Evolutionary conservation across 2,329 filamentous ascomycete species (phyloP), one percentile per base, ranked within the genome.

Genomic region (Metarhizium album): DNA sequence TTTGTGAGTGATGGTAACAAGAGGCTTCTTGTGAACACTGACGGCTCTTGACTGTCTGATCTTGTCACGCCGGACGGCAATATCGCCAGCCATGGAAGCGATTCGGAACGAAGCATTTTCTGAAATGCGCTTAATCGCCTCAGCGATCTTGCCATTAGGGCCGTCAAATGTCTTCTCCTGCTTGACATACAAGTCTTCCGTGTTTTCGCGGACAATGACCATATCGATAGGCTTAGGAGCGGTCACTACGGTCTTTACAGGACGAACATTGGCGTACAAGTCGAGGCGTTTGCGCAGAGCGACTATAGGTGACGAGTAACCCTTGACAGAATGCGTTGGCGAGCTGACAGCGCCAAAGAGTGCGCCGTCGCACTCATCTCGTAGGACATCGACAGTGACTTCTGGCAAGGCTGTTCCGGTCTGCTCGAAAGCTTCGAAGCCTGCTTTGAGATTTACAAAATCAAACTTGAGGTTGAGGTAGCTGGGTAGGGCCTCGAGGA

Each of bases 131-230:
- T 98, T 98, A 73, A 97, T 91, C 45, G 93, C 93, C 74, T 97
- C 91, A 57, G 93, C 91, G 52, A 97, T 86, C 73, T 89, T 90
- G 68, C 85, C 84, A 53, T 87, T 79, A 35, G 84, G 75, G 31
- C 79, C 82, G 49, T 87, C 80, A 66, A 81, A 84, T 22, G 90
- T 96, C 68, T 77, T 84, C 75, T 98, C 93, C 69, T 97, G 87
- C 75, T 97, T 97, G 61, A 98, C 91, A 71, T 95, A 95, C 40
- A 98, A 79, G 68, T 98, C 93, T 74, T 98, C 93, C 31, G 93
- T 98, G 76, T 98, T 98, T 73, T 98, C 93, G 58, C 93, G 87
- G 50, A 97, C 93, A 62, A 97, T 98, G 63, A 98, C 93, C 68
- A 98, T 85, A 72, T 98, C 93, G 64, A 96, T 90, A 56, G 86